Evolutionary conservation across 2,329 filamentous ascomycete genomes (phyloP).

Genomic region (Boeremia exigua): DNA sequence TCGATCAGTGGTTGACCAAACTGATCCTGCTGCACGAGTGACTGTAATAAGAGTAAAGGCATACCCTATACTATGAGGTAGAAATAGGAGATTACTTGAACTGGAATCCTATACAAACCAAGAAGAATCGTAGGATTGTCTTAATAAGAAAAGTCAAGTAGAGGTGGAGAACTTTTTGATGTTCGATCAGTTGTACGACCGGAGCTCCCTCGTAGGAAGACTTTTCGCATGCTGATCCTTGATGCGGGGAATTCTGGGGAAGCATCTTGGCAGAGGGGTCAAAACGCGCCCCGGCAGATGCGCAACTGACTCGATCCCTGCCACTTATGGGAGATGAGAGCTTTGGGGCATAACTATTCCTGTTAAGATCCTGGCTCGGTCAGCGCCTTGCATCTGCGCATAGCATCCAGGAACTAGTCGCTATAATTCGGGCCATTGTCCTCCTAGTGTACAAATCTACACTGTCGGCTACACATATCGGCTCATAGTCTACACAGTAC

Average conservation of each 20-base stretch:
- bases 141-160: no score
- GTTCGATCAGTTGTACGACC: no score
- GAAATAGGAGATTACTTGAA: no score
- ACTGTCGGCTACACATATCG: background rate
- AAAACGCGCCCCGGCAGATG: background rate
- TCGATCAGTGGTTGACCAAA: no score
- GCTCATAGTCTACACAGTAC: background rate
- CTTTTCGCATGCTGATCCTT: background rate
- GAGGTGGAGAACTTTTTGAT: no score
- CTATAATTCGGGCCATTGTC: background rate
- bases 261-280: conserved; percentile 1
- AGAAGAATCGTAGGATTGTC: no score
- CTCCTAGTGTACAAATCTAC: background rate
- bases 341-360: no score
- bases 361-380: background rate
- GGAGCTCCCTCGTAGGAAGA: no score
- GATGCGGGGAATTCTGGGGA: background rate
- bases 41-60: no score
- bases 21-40: no score
- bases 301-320: background rate
- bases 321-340: background rate
- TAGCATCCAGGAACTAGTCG: background rate
- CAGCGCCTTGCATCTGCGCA: background rate
- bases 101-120: no score
- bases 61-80: no score